Conservation (phyloP, 306 rosid genomes). For the Herpetospermum pedunculosum region DNA sequence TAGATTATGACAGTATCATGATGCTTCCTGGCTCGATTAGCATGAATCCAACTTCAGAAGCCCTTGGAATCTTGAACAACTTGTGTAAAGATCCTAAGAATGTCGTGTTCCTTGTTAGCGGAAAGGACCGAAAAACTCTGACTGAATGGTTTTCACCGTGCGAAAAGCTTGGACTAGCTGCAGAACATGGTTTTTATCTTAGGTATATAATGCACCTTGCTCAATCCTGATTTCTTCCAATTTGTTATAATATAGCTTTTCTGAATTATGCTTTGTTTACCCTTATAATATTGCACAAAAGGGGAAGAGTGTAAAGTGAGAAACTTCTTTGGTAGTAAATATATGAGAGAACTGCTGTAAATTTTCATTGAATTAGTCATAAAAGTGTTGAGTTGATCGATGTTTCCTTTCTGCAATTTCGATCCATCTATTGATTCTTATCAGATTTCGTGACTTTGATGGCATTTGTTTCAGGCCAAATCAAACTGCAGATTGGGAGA, state of each 20-base stretch:
- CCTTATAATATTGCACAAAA: neutral
- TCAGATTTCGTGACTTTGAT: neutral
- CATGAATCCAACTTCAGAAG: conserved; percentile 52
- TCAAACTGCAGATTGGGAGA: conserved; percentile 62
- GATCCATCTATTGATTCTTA: neutral
- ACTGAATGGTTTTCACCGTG: conserved; percentile 71
- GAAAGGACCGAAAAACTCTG: conserved; percentile 56
- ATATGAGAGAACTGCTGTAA: neutral
- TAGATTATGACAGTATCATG: conserved; percentile 80
- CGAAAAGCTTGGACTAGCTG: conserved; percentile 66
- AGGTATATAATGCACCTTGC: conserved; percentile 33
- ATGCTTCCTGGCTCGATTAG: conserved; percentile 51
- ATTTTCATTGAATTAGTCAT: neutral
- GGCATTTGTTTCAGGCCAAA: conserved; percentile 36
- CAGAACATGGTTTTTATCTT: conserved; percentile 78
- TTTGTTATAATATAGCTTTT: neutral
- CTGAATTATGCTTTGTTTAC: neutral
- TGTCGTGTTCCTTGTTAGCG: conserved; percentile 74
- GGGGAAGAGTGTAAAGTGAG: neutral
- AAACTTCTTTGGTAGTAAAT: neutral
- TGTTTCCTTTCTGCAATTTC: neutral
- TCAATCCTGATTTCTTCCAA: neutral
- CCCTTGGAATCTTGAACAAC: conserved; percentile 47
- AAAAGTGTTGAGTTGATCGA: neutral
- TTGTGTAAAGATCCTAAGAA: conserved; percentile 64